These are phyloP conservation scores for Myxozyma monticola DNA, from an alignment of 805 yeast genomes.

Conservation along the genomic window DNA sequence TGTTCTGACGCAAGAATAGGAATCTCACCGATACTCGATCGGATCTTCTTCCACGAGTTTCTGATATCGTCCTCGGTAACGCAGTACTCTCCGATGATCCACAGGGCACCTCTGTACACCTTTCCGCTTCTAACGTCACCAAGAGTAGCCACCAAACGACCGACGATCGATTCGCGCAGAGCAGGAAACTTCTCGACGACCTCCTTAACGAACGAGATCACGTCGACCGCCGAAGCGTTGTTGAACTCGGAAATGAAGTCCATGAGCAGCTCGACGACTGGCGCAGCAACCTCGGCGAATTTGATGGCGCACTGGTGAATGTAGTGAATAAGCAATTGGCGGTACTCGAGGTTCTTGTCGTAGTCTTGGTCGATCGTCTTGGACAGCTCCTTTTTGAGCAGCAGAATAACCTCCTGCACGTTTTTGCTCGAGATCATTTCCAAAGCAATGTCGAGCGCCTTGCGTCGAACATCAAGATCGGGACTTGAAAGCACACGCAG, in stretches of 20 bases:
- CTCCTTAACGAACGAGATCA: constrained; percentile 87
- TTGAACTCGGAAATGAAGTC: constrained; percentile 85
- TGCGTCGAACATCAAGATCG: constrained; percentile 85
- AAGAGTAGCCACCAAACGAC: constrained; percentile 61
- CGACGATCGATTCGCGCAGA: constrained; percentile 63
- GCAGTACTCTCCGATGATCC: constrained; percentile 95
- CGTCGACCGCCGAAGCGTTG: constrained; percentile 83
- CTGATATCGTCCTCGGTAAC: constrained; percentile 69
- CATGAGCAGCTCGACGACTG: constrained; percentile 81
- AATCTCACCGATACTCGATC: constrained; percentile 82
- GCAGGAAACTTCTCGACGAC: constrained; percentile 90
- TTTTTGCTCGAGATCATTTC: constrained; percentile 80
- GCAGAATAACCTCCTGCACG: constrained; percentile 88
- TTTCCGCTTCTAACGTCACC: constrained; percentile 77
- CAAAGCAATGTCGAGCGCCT: constrained; percentile 83
- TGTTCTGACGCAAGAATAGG: constrained; percentile 81
- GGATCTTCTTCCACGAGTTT: constrained; percentile 81
- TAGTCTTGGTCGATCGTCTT: constrained; percentile 66
- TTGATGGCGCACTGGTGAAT: constrained; percentile 85
- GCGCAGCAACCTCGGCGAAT: constrained; percentile 87
- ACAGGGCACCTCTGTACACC: constrained; percentile 87
- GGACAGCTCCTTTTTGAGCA: constrained; percentile 87
- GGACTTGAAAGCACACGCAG: constrained; percentile 83
- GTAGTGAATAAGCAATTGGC: constrained; percentile 83
- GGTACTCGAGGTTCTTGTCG: constrained; percentile 80